Evolutionary conservation across 2,329 filamentous ascomycete species (phyloP).

Genomic region (Calcarisporium arbuscula): DNA sequence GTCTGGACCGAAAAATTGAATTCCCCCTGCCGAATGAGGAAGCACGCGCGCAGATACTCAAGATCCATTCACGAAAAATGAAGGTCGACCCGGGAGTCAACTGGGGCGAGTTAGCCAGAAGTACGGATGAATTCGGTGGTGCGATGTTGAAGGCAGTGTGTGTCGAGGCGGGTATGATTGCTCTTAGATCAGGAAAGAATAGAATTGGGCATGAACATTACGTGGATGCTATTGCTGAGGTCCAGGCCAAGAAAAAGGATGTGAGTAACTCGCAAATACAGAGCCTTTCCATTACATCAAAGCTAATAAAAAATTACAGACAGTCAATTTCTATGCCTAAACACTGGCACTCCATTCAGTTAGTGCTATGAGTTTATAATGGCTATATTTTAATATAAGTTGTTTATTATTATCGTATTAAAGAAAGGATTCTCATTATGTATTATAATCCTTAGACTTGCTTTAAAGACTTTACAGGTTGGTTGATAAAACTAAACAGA

Average conservation of each 20-base stretch:
- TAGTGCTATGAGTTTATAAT: too few relatives aligned
- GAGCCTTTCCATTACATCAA: neutral
- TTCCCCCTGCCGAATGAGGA: conserved; percentile 98
- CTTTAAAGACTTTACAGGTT: too few relatives aligned
- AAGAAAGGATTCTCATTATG: too few relatives aligned
- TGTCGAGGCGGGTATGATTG: conserved; percentile 99
- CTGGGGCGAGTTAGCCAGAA: conserved; percentile 91
- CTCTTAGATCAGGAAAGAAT: conserved; percentile 84
- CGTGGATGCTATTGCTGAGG: conserved; percentile 95
- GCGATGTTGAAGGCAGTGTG: conserved; percentile 98
- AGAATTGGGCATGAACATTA: conserved; percentile 99
- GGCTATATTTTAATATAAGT: too few relatives aligned
- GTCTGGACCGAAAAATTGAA: conserved; percentile 94
- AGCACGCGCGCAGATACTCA: conserved; percentile 90
- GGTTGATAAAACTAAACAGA: too few relatives aligned
- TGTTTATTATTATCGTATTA: too few relatives aligned
- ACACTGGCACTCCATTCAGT: too few relatives aligned
- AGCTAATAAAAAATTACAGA: conserved; percentile 26
- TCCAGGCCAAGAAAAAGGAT: conserved; percentile 94
- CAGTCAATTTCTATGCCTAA: conserved; percentile 52
- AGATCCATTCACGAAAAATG: conserved; percentile 98
- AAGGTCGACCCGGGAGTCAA: conserved; percentile 88
- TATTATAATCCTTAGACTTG: too few relatives aligned
- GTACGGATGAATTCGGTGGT: conserved; percentile 96
- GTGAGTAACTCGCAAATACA: conserved; percentile 33